Evolutionary conservation across 2,329 filamentous ascomycete genomes (phyloP).

Genomic region (Epichloe typhina): DNA sequence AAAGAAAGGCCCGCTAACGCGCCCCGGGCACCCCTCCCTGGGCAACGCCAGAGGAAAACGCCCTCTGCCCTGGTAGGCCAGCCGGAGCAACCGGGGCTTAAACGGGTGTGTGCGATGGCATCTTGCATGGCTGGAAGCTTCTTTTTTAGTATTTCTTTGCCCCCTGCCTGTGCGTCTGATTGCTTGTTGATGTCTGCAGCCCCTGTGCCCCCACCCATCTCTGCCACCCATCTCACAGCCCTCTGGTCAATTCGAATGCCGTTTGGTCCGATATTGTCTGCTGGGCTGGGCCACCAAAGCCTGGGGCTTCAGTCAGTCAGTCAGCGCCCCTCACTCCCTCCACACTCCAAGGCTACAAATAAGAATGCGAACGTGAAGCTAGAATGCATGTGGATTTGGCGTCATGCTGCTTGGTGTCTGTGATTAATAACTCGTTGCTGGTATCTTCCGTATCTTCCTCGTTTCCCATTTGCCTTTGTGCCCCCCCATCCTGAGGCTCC

Average conservation of each 20-base stretch:
- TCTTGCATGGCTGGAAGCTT: slow-evolving; percentile 4
- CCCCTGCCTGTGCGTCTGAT: not conserved
- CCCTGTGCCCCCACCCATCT: not conserved
- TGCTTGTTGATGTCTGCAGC: not conserved
- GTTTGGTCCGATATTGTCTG: not conserved
- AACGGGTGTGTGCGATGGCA: not conserved
- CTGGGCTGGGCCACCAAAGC: too few relatives aligned
- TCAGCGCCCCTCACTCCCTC: too few relatives aligned
- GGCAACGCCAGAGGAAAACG: not conserved
- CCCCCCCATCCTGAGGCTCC: not conserved
- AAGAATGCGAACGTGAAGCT: too few relatives aligned
- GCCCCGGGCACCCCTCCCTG: not conserved
- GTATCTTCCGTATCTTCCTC: not conserved
- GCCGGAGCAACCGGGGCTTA: not conserved
- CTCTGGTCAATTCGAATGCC: not conserved
- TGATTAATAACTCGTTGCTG: not conserved
- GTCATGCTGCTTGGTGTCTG: not conserved
- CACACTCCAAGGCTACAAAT: too few relatives aligned
- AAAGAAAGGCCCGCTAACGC: not conserved
- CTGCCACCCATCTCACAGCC: not conserved
- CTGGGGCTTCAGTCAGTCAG: too few relatives aligned
- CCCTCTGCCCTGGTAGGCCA: not conserved
- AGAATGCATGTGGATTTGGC: not conserved
- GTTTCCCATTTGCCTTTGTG: not conserved
- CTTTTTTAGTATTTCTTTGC: not conserved